A percentile compares a stretch with the other conserved stretches of the same genome.
These are phyloP conservation scores for Elaeagnus macrophylla DNA, from an alignment of 306 rosid species.

Conservation along the genomic window DNA sequence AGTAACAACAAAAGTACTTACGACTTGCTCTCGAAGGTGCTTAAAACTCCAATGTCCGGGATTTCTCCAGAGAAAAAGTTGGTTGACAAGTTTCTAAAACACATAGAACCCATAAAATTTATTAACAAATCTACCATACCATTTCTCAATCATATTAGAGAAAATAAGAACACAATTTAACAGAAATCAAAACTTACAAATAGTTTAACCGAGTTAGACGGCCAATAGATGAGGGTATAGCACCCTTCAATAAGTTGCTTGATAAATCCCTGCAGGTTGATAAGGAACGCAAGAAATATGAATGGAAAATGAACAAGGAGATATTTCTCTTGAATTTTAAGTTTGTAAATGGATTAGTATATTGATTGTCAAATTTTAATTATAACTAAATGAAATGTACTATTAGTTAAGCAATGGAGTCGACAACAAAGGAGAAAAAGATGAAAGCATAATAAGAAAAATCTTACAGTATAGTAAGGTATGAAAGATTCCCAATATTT, in stretches of 20 bases:
- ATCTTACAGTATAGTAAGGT: constrained; percentile 75
- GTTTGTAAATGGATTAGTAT: too few species aligned
- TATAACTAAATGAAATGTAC: too few species aligned
- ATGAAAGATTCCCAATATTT: constrained; percentile 77
- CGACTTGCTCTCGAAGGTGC: constrained; percentile 75
- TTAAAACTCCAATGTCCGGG: constrained; percentile 81
- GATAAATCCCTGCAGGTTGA: constrained; percentile 62
- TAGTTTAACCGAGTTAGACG: constrained; percentile 53
- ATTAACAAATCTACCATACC: background rate
- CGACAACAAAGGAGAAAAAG: background rate
- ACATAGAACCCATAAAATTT: constrained; percentile 12
- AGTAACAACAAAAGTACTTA: constrained; percentile 27
- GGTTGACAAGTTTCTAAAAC: constrained; percentile 80
- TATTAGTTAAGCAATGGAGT: too few species aligned
- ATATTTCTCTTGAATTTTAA: background rate
- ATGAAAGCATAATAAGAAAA: background rate
- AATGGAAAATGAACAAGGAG: background rate
- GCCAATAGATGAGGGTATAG: constrained; percentile 89
- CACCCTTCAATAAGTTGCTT: constrained; percentile 77
- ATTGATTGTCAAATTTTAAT: too few species aligned
- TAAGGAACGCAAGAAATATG: constrained; percentile 10
- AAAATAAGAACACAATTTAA: background rate
- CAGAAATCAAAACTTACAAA: constrained; percentile 47
- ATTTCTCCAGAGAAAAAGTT: constrained; percentile 90
- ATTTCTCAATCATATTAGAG: background rate